A percentile compares a stretch with the other conserved stretches of the same genome.
Conservation (phyloP, 768 basidiomycete species). For the Asterophora parasitica region DNA sequence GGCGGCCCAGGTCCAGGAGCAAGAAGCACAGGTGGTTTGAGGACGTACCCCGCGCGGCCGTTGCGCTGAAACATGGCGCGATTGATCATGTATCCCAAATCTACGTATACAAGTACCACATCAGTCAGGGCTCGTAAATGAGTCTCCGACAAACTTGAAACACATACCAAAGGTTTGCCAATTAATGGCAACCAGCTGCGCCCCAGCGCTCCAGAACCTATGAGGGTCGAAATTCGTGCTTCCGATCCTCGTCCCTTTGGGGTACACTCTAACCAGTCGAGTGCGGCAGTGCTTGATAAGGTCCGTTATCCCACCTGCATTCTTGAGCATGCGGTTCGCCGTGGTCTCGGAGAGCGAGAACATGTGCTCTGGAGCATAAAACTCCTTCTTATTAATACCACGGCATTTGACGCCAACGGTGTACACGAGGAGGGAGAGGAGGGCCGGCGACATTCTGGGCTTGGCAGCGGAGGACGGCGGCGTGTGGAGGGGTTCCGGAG, state of each 20-base stretch:
- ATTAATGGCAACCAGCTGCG: slow-evolving; percentile 91
- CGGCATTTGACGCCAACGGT: slow-evolving; percentile 95
- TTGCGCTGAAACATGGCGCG: slow-evolving; percentile 95
- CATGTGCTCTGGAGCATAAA: slow-evolving; percentile 82
- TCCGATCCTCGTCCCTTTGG: slow-evolving; percentile 75
- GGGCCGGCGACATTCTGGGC: slow-evolving; percentile 67
- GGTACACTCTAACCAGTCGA: slow-evolving; percentile 87
- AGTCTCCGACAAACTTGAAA: neutral
- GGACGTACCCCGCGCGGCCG: slow-evolving; percentile 84
- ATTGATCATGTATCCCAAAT: slow-evolving; percentile 90
- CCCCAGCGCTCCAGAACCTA: slow-evolving; percentile 86
- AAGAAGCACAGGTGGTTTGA: slow-evolving; percentile 81
- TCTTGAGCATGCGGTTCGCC: slow-evolving; percentile 72
- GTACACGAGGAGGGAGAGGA: slow-evolving; percentile 84
- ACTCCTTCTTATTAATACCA: slow-evolving; percentile 86
- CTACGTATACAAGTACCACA: slow-evolving; percentile 31
- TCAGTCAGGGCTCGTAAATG: neutral
- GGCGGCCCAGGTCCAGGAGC: slow-evolving; percentile 21
- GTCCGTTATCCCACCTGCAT: slow-evolving; percentile 17
- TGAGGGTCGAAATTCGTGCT: slow-evolving; percentile 92
- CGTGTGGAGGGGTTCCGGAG: neutral
- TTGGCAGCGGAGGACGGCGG: slow-evolving; percentile 32
- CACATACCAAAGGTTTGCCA: slow-evolving; percentile 91
- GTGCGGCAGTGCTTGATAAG: slow-evolving; percentile 87
- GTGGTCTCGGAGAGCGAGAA: slow-evolving; percentile 90